A percentile compares a stretch with the other conserved stretches of the same genome.
Evolutionary conservation across 768 basidiomycete genomes (phyloP).

Genomic region (Pleurotus ostreatus): DNA sequence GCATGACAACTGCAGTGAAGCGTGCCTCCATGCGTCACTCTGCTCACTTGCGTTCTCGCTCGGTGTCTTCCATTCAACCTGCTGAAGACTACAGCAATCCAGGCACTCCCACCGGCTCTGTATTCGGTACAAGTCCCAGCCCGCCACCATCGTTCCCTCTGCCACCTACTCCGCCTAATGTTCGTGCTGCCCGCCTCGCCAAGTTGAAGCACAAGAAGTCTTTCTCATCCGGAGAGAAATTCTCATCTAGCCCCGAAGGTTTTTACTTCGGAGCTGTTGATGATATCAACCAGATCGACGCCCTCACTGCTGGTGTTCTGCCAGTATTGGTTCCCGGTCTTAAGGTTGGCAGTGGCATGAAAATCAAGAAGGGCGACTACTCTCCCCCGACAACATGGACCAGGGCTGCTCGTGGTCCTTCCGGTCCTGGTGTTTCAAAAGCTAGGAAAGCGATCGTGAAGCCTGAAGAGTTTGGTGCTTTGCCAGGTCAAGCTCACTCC

Average conservation of each 20-base stretch:
- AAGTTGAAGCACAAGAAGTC: constrained; percentile 58
- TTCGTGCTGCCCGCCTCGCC: constrained; percentile 53
- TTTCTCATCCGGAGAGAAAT: constrained; percentile 44
- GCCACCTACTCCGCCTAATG: constrained; percentile 71
- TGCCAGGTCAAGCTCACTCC: constrained; percentile 42
- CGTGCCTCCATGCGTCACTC: constrained; percentile 24
- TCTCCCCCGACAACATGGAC: constrained; percentile 24
- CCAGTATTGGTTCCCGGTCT: constrained; percentile 67
- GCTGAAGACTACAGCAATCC: constrained; percentile 23
- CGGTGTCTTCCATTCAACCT: constrained; percentile 41
- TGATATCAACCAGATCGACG: constrained; percentile 64
- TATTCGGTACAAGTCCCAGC: constrained; percentile 30
- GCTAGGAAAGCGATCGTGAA: constrained; percentile 30
- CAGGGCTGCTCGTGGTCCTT: constrained; percentile 25
- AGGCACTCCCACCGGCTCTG: constrained; percentile 31
- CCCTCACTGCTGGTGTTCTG: constrained; percentile 63
- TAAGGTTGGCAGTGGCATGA: constrained; percentile 52
- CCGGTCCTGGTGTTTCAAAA: constrained; percentile 39
- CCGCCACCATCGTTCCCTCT: constrained; percentile 68
- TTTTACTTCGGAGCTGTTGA: constrained; percentile 58
- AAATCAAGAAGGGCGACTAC: constrained; percentile 41
- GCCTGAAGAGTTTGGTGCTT: constrained; percentile 35
- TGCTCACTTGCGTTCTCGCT: constrained; percentile 59
- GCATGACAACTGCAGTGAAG: constrained; percentile 29
- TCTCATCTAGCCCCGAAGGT: constrained; percentile 8